Evolutionary conservation across 2,329 filamentous ascomycete genomes (phyloP).

Genomic region (Fusarium sp.): DNA sequence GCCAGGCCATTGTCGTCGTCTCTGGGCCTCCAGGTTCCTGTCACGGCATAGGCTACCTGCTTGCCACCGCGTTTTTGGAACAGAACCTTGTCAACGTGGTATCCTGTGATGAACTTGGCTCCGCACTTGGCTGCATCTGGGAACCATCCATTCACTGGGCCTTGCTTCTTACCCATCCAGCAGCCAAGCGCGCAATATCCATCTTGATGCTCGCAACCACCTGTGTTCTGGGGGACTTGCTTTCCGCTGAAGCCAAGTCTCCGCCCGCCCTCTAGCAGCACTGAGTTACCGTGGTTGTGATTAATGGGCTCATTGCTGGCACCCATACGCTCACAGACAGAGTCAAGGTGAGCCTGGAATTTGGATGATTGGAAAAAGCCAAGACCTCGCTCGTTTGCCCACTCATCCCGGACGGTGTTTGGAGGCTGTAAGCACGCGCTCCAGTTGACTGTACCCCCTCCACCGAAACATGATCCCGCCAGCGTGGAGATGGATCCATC

Average conservation of each 20-base stretch:
- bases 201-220: neutral
- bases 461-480: neutral
- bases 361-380: neutral
- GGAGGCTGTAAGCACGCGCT: neutral
- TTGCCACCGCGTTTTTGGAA: neutral
- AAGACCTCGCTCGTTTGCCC: neutral
- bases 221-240: neutral
- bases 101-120: neutral
- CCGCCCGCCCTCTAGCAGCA: neutral
- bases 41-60: neutral
- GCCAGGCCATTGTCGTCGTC: accelerated
- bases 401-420: constrained; percentile 1
- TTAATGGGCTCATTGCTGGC: neutral
- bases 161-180: neutral
- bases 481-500: neutral
- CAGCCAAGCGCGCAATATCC: neutral
- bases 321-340: neutral
- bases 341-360: neutral
- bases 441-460: constrained; percentile 7
- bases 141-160: neutral
- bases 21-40: neutral
- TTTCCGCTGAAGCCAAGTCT: neutral
- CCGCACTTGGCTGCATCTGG: neutral
- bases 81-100: neutral
- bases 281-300: neutral